These are phyloP conservation scores for Pascua guehoae DNA, from an alignment of 1,284 basidiomycete species.

Conservation along the genomic window DNA sequence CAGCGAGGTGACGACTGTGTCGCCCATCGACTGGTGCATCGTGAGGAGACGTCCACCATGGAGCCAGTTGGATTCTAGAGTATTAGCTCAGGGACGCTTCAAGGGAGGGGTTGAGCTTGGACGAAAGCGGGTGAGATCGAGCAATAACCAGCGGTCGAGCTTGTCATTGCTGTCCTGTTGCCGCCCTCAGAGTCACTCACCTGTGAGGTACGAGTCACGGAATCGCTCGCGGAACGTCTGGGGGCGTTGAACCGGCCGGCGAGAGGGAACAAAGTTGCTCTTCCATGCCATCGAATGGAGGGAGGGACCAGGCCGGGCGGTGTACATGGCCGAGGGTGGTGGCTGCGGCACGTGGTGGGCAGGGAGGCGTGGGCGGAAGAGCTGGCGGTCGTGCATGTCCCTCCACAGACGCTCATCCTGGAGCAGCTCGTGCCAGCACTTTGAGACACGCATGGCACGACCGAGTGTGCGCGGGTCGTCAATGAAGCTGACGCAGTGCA, in stretches of 20 bases:
- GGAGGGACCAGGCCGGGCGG: neutral
- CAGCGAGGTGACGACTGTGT: conserved; percentile 78
- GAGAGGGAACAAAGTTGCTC: neutral
- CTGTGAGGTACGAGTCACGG: conserved; percentile 18
- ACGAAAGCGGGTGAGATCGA: too few species aligned
- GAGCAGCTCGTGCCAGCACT: conserved; percentile 72
- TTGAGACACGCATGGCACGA: conserved; percentile 68
- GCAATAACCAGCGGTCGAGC: too few species aligned
- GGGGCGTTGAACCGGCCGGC: conserved; percentile 5
- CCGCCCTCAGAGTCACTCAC: neutral
- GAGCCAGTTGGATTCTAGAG: conserved; percentile 80
- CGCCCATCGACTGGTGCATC: conserved; percentile 65
- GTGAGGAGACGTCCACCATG: conserved; percentile 72
- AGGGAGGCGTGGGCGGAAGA: conserved; percentile 49
- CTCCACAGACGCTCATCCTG: conserved; percentile 83
- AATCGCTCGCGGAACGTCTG: conserved; percentile 16
- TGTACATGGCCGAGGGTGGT: conserved; percentile 3
- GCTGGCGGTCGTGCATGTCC: conserved; percentile 64
- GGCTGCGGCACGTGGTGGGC: conserved; percentile 6
- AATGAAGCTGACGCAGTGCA: conserved; percentile 77
- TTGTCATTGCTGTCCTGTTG: too few species aligned
- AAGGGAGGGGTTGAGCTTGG: too few species aligned
- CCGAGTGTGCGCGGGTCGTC: conserved; percentile 75
- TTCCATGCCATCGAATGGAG: neutral
- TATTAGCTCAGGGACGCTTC: conserved; percentile 49